phyloP scores from a whole-genome alignment of 2,329 filamentous ascomycete genomes.

The Venturia nashicola region DNA sequence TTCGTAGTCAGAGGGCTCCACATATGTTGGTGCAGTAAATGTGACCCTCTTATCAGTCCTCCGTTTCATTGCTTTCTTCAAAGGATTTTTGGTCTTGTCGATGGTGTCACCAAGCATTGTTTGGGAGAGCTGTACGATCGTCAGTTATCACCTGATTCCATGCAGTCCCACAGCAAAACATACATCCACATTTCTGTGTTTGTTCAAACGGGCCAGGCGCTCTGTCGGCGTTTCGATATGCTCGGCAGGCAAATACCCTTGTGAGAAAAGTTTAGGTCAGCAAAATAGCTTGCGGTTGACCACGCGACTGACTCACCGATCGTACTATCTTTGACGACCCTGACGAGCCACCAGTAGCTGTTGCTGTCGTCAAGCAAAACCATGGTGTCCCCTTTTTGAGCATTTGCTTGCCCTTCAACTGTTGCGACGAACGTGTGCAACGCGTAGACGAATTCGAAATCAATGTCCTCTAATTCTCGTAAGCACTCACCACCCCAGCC shows the following conservation, averaged over 20 bases:
- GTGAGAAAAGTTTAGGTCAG: not conserved
- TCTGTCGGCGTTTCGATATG: constrained; percentile 98
- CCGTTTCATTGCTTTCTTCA: constrained; percentile 73
- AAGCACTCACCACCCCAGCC: constrained; percentile 73
- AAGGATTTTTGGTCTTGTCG: constrained; percentile 69
- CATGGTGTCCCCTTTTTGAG: constrained; percentile 98
- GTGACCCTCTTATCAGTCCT: constrained; percentile 77
- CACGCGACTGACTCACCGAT: constrained; percentile 46
- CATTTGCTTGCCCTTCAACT: constrained; percentile 95
- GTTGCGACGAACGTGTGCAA: constrained; percentile 96
- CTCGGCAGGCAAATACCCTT: constrained; percentile 90
- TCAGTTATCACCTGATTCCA: not conserved
- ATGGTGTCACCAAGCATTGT: constrained; percentile 61
- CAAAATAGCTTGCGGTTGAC: not conserved
- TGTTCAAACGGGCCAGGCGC: constrained; percentile 83
- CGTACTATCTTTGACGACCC: constrained; percentile 93
- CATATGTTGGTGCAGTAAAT: constrained; percentile 74
- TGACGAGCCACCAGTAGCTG: constrained; percentile 98
- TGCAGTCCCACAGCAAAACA: constrained; percentile 21
- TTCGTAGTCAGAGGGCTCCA: constrained; percentile 77
- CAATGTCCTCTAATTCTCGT: constrained; percentile 93
- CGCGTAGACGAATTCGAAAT: constrained; percentile 99
- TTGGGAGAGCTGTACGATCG: constrained; percentile 43
- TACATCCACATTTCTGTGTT: constrained; percentile 96
- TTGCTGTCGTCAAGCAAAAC: constrained; percentile 96